A percentile compares a stretch with the other conserved stretches of the same genome.
phyloP scores from a whole-genome alignment of 768 basidiomycete genomes.

The Antrodiella citrinella region DNA sequence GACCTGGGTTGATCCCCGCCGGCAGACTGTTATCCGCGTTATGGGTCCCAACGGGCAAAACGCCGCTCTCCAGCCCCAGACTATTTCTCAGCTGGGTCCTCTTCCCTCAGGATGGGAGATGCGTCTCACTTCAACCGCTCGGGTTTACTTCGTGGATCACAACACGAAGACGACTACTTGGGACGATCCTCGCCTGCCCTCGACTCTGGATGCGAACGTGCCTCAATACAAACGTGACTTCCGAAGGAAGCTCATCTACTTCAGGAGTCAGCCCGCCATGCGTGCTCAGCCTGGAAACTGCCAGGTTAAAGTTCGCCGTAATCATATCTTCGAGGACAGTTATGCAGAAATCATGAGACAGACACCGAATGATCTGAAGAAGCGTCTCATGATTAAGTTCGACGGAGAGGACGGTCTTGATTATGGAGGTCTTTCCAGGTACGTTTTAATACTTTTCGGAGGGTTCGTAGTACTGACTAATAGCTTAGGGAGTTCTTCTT shows the following conservation, averaged over 20 bases:
- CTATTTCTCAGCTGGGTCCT: conserved; percentile 94
- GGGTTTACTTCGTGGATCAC: conserved; percentile 99
- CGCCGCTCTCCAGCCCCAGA: conserved; percentile 83
- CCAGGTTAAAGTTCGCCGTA: conserved; percentile 96
- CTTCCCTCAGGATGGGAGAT: conserved; percentile 99
- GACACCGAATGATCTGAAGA: conserved; percentile 97
- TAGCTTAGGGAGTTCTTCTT: conserved; percentile 93
- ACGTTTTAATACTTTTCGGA: conserved; percentile 20
- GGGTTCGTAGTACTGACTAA: conserved; percentile 8
- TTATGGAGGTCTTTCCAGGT: conserved; percentile 97
- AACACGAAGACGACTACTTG: conserved; percentile 99
- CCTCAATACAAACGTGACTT: conserved; percentile 99
- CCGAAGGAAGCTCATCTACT: conserved; percentile 97
- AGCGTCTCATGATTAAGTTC: conserved; percentile 99
- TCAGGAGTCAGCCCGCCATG: conserved; percentile 97
- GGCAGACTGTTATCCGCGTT: conserved; percentile 93
- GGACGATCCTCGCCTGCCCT: conserved; percentile 97
- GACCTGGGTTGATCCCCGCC: conserved; percentile 99
- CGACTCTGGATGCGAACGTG: conserved; percentile 91
- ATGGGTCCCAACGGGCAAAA: conserved; percentile 92
- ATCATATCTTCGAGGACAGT: conserved; percentile 98
- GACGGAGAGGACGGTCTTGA: conserved; percentile 98
- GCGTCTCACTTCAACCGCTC: conserved; percentile 95
- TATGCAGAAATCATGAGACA: conserved; percentile 99
- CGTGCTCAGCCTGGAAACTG: conserved; percentile 98